Evolutionary conservation across 306 rosid genomes (phyloP).

Genomic region (Bauhinia variegata): DNA sequence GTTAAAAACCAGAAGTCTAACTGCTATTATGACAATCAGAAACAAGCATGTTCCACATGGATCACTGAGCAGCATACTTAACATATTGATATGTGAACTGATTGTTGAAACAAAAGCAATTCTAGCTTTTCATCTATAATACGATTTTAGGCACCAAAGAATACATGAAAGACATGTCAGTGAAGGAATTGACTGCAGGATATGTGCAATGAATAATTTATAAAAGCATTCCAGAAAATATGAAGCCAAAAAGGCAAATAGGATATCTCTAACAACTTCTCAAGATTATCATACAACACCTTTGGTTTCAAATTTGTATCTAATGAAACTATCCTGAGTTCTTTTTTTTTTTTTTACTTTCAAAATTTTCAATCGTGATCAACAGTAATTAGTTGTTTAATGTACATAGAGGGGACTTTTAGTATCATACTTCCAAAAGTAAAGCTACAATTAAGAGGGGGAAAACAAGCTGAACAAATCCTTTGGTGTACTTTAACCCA

Average conservation of each 20-base stretch:
- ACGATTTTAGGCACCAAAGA: slow-evolving; percentile 12
- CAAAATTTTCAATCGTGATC: background rate
- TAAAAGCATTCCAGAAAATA: background rate
- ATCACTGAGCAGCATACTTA: slow-evolving; percentile 1
- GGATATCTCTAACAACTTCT: background rate
- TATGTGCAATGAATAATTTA: background rate
- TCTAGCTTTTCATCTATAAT: background rate
- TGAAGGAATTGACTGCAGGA: background rate
- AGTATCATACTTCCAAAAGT: no score
- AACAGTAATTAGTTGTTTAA: background rate
- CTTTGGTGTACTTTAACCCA: background rate
- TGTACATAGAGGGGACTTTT: no score
- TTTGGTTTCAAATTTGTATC: background rate
- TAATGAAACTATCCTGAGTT: background rate
- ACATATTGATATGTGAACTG: background rate
- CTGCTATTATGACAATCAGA: background rate
- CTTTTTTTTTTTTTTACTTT: no score
- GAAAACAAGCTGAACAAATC: background rate
- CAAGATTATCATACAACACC: background rate
- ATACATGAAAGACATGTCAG: background rate
- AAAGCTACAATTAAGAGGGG: no score
- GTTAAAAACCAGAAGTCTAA: slow-evolving; percentile 35
- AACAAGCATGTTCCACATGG: slow-evolving; percentile 10
- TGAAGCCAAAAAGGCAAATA: slow-evolving; percentile 5
- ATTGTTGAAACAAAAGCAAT: background rate